phyloP scores from a whole-genome alignment of 2,329 filamentous ascomycete genomes.

The Periconia sp. region DNA sequence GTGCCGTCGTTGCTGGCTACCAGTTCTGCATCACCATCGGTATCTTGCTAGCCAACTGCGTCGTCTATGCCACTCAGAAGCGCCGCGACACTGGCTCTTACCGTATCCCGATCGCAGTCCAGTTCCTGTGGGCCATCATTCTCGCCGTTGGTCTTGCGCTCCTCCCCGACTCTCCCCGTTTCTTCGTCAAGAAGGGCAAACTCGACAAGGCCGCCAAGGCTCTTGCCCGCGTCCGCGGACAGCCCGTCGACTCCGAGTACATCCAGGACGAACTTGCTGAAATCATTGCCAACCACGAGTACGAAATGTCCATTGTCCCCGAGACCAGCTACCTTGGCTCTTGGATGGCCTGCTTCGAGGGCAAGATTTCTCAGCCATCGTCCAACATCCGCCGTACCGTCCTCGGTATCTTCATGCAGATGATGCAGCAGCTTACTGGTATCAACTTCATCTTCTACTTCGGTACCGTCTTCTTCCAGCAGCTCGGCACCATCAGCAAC shows the following conservation, averaged over 20 bases:
- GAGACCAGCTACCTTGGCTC: slow-evolving; percentile 49
- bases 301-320: slow-evolving; percentile 68
- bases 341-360: slow-evolving; percentile 71
- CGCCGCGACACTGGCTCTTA: slow-evolving; percentile 69
- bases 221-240: slow-evolving; percentile 76
- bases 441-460: slow-evolving; percentile 84
- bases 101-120: slow-evolving; percentile 80
- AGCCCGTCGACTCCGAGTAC: slow-evolving; percentile 75
- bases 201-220: slow-evolving; percentile 69
- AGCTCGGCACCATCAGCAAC: slow-evolving; percentile 72
- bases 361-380: slow-evolving; percentile 56
- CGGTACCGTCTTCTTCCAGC: slow-evolving; percentile 83
- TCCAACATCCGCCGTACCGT: slow-evolving; percentile 58
- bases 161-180: slow-evolving; percentile 86
- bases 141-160: slow-evolving; percentile 74
- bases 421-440: slow-evolving; percentile 70
- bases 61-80: slow-evolving; percentile 75
- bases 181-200: slow-evolving; percentile 79
- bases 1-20: slow-evolving; percentile 78
- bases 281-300: slow-evolving; percentile 91
- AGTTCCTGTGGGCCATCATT: slow-evolving; percentile 83
- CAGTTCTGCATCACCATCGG: slow-evolving; percentile 86
- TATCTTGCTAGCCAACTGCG: slow-evolving; percentile 75
- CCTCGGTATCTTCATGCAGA: slow-evolving; percentile 56
- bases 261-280: slow-evolving; percentile 83